phyloP scores from a whole-genome alignment of 2,329 filamentous ascomycete genomes.

The Elsinoe perseae region DNA sequence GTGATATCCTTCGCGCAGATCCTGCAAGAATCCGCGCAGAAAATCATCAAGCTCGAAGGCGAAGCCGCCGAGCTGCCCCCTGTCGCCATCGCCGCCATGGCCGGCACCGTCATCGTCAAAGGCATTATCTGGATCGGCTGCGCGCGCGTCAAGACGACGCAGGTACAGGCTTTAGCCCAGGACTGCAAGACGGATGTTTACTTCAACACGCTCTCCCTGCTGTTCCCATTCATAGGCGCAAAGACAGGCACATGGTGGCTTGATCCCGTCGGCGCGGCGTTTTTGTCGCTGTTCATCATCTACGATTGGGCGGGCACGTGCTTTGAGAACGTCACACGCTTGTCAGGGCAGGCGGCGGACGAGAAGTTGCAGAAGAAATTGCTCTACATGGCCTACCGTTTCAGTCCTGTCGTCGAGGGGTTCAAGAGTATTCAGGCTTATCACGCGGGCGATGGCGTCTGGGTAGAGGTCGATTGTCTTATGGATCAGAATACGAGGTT shows the following conservation, averaged over 20 bases:
- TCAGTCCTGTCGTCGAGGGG: conserved; percentile 29
- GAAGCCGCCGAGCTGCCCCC: conserved; percentile 44
- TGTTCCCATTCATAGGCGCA: conserved; percentile 56
- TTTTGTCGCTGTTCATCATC: conserved; percentile 60
- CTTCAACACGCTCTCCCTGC: conserved; percentile 56
- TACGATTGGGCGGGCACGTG: conserved; percentile 60
- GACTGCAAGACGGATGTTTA: conserved; percentile 58
- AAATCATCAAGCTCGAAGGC: conserved; percentile 40
- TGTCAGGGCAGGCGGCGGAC: conserved; percentile 52
- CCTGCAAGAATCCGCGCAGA: conserved; percentile 52
- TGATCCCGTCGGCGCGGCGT: conserved; percentile 53
- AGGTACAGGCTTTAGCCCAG: conserved; percentile 56
- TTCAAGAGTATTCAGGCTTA: conserved; percentile 44
- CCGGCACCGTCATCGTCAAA: conserved; percentile 51
- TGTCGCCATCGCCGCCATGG: conserved; percentile 51
- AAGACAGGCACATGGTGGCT: conserved; percentile 58
- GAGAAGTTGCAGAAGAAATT: conserved; percentile 49
- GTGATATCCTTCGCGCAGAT: conserved; percentile 56
- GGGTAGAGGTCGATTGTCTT: conserved; percentile 55
- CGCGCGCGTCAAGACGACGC: conserved; percentile 53
- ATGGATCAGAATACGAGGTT: conserved; percentile 48
- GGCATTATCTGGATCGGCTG: conserved; percentile 55
- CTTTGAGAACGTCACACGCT: conserved; percentile 50
- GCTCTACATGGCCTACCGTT: conserved; percentile 49
- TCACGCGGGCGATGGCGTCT: conserved; percentile 55